Conservation (phyloP, 208 protist species). For the Hexamita inflata region DNA sequence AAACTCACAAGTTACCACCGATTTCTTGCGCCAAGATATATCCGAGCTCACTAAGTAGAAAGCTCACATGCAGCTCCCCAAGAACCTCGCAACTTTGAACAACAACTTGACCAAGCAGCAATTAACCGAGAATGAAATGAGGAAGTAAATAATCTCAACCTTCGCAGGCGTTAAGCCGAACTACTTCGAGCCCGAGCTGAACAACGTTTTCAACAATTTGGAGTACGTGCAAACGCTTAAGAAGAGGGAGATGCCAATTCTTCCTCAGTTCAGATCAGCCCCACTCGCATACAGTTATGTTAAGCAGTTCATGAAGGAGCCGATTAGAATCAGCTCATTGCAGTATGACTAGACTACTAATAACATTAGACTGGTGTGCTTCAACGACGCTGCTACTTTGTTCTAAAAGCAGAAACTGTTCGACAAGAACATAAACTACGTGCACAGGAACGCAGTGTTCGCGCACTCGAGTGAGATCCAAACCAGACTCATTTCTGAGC, state of each 20-base stretch:
- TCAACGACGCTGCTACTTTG: neutral
- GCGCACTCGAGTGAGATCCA: too few relatives aligned
- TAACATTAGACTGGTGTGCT: neutral
- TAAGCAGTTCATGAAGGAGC: neutral
- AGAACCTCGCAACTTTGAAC: neutral
- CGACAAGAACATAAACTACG: neutral
- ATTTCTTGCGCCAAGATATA: too few relatives aligned
- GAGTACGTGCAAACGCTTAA: constrained; percentile 4
- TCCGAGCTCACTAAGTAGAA: neutral
- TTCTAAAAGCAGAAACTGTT: neutral
- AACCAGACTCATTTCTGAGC: too few relatives aligned
- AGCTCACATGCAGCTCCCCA: neutral
- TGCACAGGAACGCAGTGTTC: too few relatives aligned
- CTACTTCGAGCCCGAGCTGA: neutral
- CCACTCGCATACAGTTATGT: neutral
- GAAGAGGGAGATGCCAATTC: constrained; percentile 5
- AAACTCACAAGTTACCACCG: too few relatives aligned
- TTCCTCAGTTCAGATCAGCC: neutral
- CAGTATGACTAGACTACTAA: neutral
- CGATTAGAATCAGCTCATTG: neutral
- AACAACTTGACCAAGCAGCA: neutral
- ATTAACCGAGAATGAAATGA: constrained; percentile 6
- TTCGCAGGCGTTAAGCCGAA: neutral
- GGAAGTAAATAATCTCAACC: neutral
- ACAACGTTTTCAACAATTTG: neutral